These are phyloP conservation scores for Fusarium sp. DNA, from an alignment of 2,329 filamentous ascomycete genomes.

Conservation along the genomic window DNA sequence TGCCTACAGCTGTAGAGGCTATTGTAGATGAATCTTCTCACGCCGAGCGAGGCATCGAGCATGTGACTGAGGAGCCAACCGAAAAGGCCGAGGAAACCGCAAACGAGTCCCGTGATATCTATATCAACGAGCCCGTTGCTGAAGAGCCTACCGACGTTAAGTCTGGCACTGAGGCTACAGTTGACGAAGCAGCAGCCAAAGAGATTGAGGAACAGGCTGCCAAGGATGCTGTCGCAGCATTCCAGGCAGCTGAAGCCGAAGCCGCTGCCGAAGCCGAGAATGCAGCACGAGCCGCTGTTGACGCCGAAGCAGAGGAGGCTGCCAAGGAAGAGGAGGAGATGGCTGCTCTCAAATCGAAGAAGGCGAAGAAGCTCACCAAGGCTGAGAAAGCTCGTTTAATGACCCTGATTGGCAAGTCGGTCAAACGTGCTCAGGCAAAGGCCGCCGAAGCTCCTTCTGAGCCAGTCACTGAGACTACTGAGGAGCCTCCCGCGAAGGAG, in stretches of 20 bases:
- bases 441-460: background rate
- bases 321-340: conserved; percentile 4
- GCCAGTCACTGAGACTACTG: background rate
- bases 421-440: background rate
- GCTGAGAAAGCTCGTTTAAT: background rate
- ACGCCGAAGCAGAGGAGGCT: background rate
- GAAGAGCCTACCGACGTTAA: conserved; percentile 2
- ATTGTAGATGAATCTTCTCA: background rate
- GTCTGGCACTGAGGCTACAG: background rate
- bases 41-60: background rate
- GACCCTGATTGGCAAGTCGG: background rate
- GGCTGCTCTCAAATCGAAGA: background rate
- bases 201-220: background rate
- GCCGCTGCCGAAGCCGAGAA: background rate
- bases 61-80: background rate
- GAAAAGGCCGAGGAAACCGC: background rate
- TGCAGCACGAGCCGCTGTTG: background rate
- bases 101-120: background rate
- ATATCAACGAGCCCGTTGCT: background rate
- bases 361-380: conserved; percentile 4
- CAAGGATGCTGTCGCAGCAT: background rate
- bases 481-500: conserved; percentile 2
- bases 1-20: too few relatives aligned
- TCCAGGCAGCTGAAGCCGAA: background rate
- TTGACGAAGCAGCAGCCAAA: background rate